Percentiles rank a stretch among this genome's conserved stretches.
Conservation (phyloP, 1,284 basidiomycete genomes). For the Ceratobasidium sp. region DNA sequence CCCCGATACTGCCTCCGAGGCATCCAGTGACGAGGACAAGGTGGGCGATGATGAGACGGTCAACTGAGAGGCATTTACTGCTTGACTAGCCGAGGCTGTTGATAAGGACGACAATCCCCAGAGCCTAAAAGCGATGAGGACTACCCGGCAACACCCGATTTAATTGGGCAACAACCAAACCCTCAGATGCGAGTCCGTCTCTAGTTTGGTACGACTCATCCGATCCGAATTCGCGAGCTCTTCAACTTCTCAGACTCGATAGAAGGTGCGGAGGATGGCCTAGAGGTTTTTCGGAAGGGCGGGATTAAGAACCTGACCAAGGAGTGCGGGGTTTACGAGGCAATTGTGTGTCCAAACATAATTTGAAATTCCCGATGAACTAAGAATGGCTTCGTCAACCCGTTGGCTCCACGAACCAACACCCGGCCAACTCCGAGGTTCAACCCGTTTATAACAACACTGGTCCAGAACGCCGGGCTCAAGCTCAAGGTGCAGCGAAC, state of each 20-base stretch:
- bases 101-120: neutral
- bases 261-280: neutral
- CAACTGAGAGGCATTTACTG: neutral
- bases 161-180: neutral
- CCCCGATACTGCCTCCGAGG: neutral
- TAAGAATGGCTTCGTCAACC: neutral
- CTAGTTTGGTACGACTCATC: neutral
- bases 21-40: neutral
- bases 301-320: neutral
- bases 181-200: neutral
- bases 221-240: neutral
- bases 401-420: neutral
- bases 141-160: neutral
- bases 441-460: constrained; percentile 9
- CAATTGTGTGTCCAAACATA: neutral
- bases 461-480: constrained; percentile 30
- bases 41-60: neutral
- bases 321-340: neutral
- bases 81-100: neutral
- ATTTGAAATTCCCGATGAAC: constrained; percentile 21
- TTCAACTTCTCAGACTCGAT: neutral
- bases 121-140: neutral
- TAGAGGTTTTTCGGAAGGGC: neutral
- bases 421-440: neutral
- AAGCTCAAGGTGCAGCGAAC: too few species aligned